Conservation (phyloP, 805 yeast genomes). For the Candida krabiensis region DNA sequence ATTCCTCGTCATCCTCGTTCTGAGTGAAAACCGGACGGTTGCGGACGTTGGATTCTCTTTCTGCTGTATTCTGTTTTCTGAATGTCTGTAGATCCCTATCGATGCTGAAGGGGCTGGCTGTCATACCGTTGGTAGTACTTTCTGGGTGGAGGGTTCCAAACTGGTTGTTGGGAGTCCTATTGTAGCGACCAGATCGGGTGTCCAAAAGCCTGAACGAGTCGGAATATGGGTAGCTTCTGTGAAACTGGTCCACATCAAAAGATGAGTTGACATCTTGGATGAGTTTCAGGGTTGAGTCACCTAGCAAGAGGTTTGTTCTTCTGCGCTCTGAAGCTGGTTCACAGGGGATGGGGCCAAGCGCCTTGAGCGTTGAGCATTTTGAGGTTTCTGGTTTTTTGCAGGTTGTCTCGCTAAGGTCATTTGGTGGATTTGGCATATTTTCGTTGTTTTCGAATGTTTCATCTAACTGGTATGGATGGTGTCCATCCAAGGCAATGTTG, state of each 20-base stretch:
- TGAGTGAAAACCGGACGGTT: constrained; percentile 1
- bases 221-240: constrained; percentile 15
- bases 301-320: constrained; percentile 8
- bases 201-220: constrained; percentile 16
- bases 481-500: constrained; percentile 32
- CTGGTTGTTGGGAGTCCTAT: no score
- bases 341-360: background rate
- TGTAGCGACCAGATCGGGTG: constrained; percentile 2
- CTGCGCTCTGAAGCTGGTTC: background rate
- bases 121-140: background rate
- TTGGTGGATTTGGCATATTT: background rate
- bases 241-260: constrained; percentile 14
- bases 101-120: constrained; percentile 17
- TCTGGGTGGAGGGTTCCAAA: no score
- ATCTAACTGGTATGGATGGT: constrained; percentile 31
- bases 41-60: background rate
- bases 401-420: constrained; percentile 4
- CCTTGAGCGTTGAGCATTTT: background rate
- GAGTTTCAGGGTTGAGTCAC: constrained; percentile 14
- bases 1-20: constrained; percentile 3
- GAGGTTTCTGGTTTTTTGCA: constrained; percentile 4
- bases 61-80: constrained; percentile 5
- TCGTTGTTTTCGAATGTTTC: background rate
- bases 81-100: constrained; percentile 16
- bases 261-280: constrained; percentile 19